Evolutionary conservation across 2,329 filamentous ascomycete genomes (phyloP), one percentile per base, ranked within the genome.

Genomic region (Lecanicillium sp.): DNA sequence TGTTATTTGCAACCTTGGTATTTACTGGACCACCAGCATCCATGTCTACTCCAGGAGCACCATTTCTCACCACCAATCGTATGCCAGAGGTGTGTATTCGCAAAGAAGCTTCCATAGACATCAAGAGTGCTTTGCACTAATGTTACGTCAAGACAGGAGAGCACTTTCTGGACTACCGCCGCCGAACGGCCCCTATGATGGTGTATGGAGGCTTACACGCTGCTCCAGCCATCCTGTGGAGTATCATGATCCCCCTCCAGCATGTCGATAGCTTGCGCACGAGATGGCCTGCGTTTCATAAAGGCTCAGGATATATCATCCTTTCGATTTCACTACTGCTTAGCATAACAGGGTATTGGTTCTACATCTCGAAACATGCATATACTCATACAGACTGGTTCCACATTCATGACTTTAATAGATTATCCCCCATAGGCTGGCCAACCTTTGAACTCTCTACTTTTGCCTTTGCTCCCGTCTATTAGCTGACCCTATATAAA

Each of bases 71-170:
- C n/a, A n/a, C n/a, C n/a, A n/a, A n/a, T n/a, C n/a, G n/a, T n/a
- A n/a, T n/a, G n/a, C n/a, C n/a, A n/a, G n/a, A n/a, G n/a, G n/a
- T n/a, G n/a, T n/a, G n/a, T n/a, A n/a, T n/a, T n/a, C n/a, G n/a
- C n/a, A n/a, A n/a, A n/a, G n/a, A n/a, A n/a, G n/a, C n/a, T n/a
- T n/a, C n/a, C n/a, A n/a, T n/a, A n/a, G n/a, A 25, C 7, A 11
- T 6, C 6, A 25, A 6, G 11, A 6, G 11, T 25, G 11, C 22
- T 11, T 11, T 25, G 7, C 22, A 25, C 22, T 11, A 25, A 25
- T 25, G 7, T 25, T 11, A 25, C 11, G 6, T 11, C 4, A 60
- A 35, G 33, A 35, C 17, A 4, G 36, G 36, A 29, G 29, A 38
- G n/a, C 17, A 33, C 16, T 38, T 38, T 20, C 20, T 38, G 13